Percentiles rank a stretch among this genome's conserved stretches.
Evolutionary conservation across 164 flowering plant genomes (phyloP).

Genomic region (Chimonanthus praecox): DNA sequence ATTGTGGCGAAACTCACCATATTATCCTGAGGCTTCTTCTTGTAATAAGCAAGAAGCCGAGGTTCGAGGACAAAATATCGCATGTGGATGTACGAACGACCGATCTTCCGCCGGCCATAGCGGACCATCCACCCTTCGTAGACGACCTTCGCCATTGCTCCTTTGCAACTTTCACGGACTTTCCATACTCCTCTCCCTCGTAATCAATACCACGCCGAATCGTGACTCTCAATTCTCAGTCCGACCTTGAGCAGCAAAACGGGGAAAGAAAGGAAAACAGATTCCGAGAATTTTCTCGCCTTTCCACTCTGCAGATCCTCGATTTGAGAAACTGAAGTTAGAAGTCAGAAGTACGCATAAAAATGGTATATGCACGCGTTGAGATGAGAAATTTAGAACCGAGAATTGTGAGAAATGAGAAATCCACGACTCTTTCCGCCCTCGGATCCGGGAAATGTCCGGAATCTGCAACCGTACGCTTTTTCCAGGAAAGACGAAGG

Average conservation of each 20-base stretch:
- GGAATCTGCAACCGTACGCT: neutral
- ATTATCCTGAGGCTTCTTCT: slow-evolving; percentile 90
- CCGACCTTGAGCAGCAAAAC: neutral
- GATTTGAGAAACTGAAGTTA: neutral
- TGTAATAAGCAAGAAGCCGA: slow-evolving; percentile 87
- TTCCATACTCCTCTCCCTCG: neutral
- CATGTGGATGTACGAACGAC: slow-evolving; percentile 94
- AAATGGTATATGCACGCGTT: too few relatives aligned
- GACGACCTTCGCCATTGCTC: slow-evolving; percentile 59
- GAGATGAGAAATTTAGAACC: neutral
- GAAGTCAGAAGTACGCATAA: neutral
- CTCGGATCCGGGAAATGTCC: neutral
- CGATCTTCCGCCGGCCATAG: slow-evolving; percentile 93
- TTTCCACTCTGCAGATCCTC: neutral
- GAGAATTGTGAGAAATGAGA: neutral
- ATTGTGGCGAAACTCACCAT: slow-evolving; percentile 37
- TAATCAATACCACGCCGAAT: neutral
- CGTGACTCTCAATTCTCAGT: neutral
- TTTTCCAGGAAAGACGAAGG: too few relatives aligned
- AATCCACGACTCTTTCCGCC: neutral
- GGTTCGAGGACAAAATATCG: slow-evolving; percentile 92
- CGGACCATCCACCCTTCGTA: slow-evolving; percentile 99
- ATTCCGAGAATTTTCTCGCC: neutral
- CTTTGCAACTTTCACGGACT: neutral
- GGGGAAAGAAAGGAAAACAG: neutral